Percentiles rank a stretch among this genome's conserved stretches.
phyloP scores from a whole-genome alignment of 257 asterid genomes.

The Nicotiana noctiflora region DNA sequence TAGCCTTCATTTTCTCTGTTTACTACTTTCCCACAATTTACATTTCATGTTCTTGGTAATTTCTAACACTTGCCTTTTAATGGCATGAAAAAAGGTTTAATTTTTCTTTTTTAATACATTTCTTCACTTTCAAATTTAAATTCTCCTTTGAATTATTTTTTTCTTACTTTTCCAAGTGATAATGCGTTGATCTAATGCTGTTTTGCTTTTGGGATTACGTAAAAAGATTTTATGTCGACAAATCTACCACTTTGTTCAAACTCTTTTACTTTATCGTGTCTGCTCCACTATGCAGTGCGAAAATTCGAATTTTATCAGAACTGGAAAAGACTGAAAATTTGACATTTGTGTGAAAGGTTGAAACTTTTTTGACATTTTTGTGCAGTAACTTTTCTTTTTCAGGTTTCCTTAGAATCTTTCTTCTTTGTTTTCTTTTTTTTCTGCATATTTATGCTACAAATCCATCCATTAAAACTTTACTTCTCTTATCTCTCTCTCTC shows the following conservation, averaged over 20 bases:
- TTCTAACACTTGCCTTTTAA: background rate
- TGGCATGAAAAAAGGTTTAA: background rate
- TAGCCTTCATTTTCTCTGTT: background rate
- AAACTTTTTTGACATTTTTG: background rate
- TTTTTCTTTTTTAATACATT: background rate
- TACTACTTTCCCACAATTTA: background rate
- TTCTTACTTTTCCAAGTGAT: background rate
- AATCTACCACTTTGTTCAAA: conserved; percentile 18
- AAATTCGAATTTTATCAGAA: conserved; percentile 24
- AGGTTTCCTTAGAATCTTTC: background rate
- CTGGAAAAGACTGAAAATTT: background rate
- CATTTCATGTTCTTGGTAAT: background rate
- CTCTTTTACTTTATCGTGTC: conserved; percentile 27
- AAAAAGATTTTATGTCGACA: conserved; percentile 35
- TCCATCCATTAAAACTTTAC: background rate
- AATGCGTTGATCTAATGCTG: conserved; percentile 31
- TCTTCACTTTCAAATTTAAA: background rate
- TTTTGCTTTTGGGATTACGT: conserved; percentile 32
- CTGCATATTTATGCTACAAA: background rate
- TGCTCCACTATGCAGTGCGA: conserved; percentile 21
- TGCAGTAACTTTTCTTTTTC: background rate
- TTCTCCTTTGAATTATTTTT: background rate
- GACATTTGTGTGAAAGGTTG: background rate
- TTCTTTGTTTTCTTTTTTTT: background rate
- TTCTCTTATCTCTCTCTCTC: background rate